Conservation (phyloP, 2,329 filamentous ascomycete species). For the Fusarium buharicum region DNA sequence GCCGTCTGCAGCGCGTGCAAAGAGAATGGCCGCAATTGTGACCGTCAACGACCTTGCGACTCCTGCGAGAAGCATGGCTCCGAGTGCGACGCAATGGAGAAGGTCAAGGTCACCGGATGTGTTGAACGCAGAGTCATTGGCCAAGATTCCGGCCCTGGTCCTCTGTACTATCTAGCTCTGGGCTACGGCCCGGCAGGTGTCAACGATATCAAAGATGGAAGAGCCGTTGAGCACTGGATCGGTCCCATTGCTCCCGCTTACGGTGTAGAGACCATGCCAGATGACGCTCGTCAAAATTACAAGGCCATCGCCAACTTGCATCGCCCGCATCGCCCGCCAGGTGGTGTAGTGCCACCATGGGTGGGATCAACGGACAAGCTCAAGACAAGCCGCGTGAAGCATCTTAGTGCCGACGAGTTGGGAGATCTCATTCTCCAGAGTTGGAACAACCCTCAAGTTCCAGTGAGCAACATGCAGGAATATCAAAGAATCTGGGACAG, state of each 20-base stretch:
- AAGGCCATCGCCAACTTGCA: constrained; percentile 3
- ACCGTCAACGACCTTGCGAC: constrained; percentile 53
- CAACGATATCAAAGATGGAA: constrained; percentile 36
- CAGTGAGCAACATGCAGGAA: neutral
- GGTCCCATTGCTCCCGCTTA: constrained; percentile 37
- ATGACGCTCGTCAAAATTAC: neutral
- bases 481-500: constrained; percentile 1
- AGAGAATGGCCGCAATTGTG: constrained; percentile 44
- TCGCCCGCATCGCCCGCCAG: constrained; percentile 16
- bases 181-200: constrained; percentile 46
- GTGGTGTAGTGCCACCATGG: neutral
- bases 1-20: constrained; percentile 34
- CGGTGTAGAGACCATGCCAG: neutral
- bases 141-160: constrained; percentile 22
- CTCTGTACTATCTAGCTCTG: constrained; percentile 50
- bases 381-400: neutral
- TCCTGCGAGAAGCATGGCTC: constrained; percentile 40
- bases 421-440: neutral
- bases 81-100: constrained; percentile 8
- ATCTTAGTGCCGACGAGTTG: neutral
- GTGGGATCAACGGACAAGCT: neutral
- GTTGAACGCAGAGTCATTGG: constrained; percentile 1
- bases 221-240: constrained; percentile 37
- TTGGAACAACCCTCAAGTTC: neutral
- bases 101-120: constrained; percentile 1